Conservation (phyloP, 768 basidiomycete species). For the Termitomyces sp. region DNA sequence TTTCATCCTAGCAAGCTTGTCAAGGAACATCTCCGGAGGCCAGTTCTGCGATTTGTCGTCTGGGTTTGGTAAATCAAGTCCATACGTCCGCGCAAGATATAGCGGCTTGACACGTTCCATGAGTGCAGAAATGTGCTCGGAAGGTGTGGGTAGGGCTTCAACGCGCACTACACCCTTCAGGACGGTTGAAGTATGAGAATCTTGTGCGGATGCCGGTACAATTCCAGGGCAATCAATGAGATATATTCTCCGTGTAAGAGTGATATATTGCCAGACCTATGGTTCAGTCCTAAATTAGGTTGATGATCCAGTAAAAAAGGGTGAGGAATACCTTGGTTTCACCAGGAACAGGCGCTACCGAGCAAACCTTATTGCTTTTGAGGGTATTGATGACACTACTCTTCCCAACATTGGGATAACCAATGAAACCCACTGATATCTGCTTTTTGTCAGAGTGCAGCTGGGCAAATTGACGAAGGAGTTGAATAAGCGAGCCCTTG, state of each 20-base stretch:
- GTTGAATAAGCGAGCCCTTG: slow-evolving; percentile 96
- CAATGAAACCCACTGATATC: slow-evolving; percentile 96
- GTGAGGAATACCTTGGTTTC: slow-evolving; percentile 74
- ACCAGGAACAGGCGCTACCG: slow-evolving; percentile 93
- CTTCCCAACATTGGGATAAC: slow-evolving; percentile 98
- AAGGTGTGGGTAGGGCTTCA: slow-evolving; percentile 88
- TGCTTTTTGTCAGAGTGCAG: slow-evolving; percentile 99
- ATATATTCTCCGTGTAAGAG: slow-evolving; percentile 91
- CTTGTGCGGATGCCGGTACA: slow-evolving; percentile 89
- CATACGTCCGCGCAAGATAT: slow-evolving; percentile 85
- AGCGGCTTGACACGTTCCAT: slow-evolving; percentile 90
- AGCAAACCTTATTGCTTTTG: slow-evolving; percentile 96
- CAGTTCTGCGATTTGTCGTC: slow-evolving; percentile 48
- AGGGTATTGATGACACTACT: slow-evolving; percentile 97
- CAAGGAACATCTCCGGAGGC: slow-evolving; percentile 76
- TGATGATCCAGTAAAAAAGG: slow-evolving; percentile 9
- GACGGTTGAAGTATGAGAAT: slow-evolving; percentile 86
- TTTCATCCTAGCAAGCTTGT: slow-evolving; percentile 82
- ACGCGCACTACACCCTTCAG: slow-evolving; percentile 97
- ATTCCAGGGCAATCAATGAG: slow-evolving; percentile 99
- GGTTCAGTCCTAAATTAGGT: background rate
- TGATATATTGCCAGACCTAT: slow-evolving; percentile 98
- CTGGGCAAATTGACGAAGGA: slow-evolving; percentile 93
- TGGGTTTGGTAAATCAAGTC: slow-evolving; percentile 56
- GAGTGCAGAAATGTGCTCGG: slow-evolving; percentile 85